These are phyloP conservation scores for Sporodiniella umbellata DNA, from an alignment of 371 early-diverging fungal species.

Conservation along the genomic window DNA sequence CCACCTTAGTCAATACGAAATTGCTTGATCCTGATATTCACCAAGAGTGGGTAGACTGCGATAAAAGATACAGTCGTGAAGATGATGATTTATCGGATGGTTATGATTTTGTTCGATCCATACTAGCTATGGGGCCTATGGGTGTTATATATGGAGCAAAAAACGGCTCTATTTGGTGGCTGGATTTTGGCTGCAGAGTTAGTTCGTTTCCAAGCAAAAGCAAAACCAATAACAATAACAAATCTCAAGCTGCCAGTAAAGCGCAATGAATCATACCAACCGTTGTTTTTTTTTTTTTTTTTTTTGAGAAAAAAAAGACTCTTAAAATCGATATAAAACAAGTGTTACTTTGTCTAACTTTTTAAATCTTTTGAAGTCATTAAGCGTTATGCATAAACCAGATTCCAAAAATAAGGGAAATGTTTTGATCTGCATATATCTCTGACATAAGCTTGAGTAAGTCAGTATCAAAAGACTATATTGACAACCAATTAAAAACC, in stretches of 20 bases:
- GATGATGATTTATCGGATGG: constrained; percentile 47
- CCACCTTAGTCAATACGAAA: constrained; percentile 18
- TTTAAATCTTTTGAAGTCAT: no score
- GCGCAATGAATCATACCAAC: no score
- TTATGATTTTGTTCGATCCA: constrained; percentile 36
- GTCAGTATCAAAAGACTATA: no score
- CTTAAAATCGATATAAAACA: no score
- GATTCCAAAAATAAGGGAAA: no score
- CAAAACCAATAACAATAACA: not conserved
- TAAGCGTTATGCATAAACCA: no score
- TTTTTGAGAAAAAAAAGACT: not conserved
- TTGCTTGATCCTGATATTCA: not conserved
- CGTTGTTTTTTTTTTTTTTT: not conserved
- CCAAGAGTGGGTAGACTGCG: constrained; percentile 30
- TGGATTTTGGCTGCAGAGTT: constrained; percentile 37
- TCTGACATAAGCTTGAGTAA: no score
- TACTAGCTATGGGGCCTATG: constrained; percentile 37
- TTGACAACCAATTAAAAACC: no score
- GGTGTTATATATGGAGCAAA: constrained; percentile 40
- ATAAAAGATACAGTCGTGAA: constrained; percentile 16
- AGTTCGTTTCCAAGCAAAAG: not conserved
- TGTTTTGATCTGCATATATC: no score
- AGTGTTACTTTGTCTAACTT: no score
- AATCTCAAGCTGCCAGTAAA: no score
- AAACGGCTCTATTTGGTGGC: constrained; percentile 40